A percentile compares a stretch with the other conserved stretches of the same genome.
These are phyloP conservation scores for Pichia sp. DNA, from an alignment of 1,139 yeast genomes.

Conservation along the genomic window DNA sequence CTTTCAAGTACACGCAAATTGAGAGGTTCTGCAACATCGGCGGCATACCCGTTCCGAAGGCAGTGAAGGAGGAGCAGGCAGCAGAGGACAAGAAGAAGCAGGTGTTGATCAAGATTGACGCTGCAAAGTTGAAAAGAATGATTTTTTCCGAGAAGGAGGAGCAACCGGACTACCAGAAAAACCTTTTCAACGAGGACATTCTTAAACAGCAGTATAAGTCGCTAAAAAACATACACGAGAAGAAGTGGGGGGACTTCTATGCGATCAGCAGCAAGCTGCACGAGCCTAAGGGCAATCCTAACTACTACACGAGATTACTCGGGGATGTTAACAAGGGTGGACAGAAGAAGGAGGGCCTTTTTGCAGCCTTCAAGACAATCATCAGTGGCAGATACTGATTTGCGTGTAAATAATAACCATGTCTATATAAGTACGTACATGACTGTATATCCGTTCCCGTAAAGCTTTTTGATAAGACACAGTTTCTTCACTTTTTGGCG, in stretches of 20 bases:
- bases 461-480: neutral
- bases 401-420: neutral
- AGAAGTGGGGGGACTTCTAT: constrained; percentile 62
- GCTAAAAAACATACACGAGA: constrained; percentile 52
- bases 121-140: constrained; percentile 29
- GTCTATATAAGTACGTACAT: neutral
- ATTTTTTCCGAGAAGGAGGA: constrained; percentile 33
- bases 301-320: constrained; percentile 66
- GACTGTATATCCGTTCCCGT: neutral
- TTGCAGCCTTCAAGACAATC: constrained; percentile 64
- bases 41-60: constrained; percentile 34
- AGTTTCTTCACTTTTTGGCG: constrained; percentile 43
- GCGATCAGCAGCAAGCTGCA: constrained; percentile 61
- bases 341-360: constrained; percentile 62
- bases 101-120: constrained; percentile 27
- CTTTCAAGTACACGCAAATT: constrained; percentile 63
- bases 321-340: constrained; percentile 60
- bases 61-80: constrained; percentile 31
- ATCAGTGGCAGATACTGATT: constrained; percentile 53
- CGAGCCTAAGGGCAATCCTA: constrained; percentile 78
- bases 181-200: constrained; percentile 44
- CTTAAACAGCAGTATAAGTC: constrained; percentile 58
- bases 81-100: constrained; percentile 29
- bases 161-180: constrained; percentile 37
- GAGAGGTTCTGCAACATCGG: constrained; percentile 50